These are phyloP conservation scores for Galerina sulciceps DNA, from an alignment of 768 basidiomycete genomes.

Conservation along the genomic window DNA sequence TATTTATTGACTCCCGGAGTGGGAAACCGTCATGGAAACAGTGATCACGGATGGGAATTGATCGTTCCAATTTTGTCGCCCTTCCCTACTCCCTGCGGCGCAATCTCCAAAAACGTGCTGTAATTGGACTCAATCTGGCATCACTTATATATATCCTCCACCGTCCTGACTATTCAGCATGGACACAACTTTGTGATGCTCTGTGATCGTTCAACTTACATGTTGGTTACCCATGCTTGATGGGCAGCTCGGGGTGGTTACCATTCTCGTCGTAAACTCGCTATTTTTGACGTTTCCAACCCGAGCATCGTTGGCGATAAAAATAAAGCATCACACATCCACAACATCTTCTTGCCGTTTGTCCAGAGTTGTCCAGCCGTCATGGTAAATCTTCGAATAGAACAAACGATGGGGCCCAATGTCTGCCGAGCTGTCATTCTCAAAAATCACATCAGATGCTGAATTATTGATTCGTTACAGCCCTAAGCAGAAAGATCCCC, in stretches of 20 bases:
- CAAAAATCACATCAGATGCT: not conserved
- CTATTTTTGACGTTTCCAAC: conserved; percentile 12
- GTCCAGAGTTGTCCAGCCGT: not conserved
- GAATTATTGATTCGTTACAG: too few relatives aligned
- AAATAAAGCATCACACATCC: too few relatives aligned
- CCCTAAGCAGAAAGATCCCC: too few relatives aligned
- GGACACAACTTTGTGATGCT: not conserved
- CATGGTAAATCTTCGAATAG: not conserved
- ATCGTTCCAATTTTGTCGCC: conserved; percentile 21
- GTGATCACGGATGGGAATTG: conserved; percentile 26
- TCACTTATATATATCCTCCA: not conserved
- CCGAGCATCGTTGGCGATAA: too few relatives aligned
- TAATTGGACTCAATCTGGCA: conserved; percentile 10
- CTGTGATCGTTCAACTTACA: conserved; percentile 3
- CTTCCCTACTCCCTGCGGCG: conserved; percentile 1
- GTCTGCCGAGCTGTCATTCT: conserved; percentile 1
- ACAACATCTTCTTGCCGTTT: too few relatives aligned
- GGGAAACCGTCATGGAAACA: conserved; percentile 40
- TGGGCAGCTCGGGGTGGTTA: conserved; percentile 24
- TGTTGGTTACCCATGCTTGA: conserved; percentile 9
- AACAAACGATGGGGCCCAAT: not conserved
- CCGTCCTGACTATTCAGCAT: not conserved
- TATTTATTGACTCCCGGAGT: conserved; percentile 28
- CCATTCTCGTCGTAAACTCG: conserved; percentile 10
- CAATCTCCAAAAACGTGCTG: conserved; percentile 7